Conservation (phyloP, 2,329 filamentous ascomycete genomes). For the Metarhizium sp. region DNA sequence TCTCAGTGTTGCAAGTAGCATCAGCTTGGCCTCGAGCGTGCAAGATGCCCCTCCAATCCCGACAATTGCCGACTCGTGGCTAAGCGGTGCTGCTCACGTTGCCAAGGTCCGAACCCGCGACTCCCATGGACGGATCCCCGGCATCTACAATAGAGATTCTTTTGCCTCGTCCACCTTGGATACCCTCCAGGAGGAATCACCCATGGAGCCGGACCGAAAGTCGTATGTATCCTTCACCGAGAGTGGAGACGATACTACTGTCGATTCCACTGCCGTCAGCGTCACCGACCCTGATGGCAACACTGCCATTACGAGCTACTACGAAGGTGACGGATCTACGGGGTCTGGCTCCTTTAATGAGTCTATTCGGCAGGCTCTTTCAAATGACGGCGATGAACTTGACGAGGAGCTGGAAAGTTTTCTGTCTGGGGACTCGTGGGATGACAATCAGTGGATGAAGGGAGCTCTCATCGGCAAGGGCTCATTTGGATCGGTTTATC, state of each 20-base stretch:
- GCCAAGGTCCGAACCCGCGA: constrained; percentile 31
- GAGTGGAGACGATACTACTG: constrained; percentile 55
- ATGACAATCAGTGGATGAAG: constrained; percentile 99
- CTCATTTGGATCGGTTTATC: constrained; percentile 91
- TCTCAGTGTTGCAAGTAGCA: constrained; percentile 85
- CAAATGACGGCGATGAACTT: constrained; percentile 83
- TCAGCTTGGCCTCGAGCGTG: constrained; percentile 86
- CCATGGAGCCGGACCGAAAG: constrained; percentile 79
- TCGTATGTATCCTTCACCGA: constrained; percentile 86
- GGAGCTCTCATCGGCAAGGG: constrained; percentile 94
- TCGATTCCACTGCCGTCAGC: constrained; percentile 44
- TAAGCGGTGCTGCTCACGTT: constrained; percentile 40
- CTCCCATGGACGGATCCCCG: constrained; percentile 36
- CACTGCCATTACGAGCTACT: constrained; percentile 65
- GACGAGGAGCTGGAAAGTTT: constrained; percentile 88
- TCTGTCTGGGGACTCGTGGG: constrained; percentile 86
- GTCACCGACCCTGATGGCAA: constrained; percentile 72
- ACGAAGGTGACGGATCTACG: constrained; percentile 70
- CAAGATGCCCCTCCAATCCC: constrained; percentile 92
- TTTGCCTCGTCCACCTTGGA: constrained; percentile 83
- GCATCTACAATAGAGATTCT: constrained; percentile 64
- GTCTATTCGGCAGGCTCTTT: constrained; percentile 66
- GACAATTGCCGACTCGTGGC: constrained; percentile 90
- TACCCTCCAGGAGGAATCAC: constrained; percentile 83
- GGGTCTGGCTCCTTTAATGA: constrained; percentile 70